Conservation (phyloP, 495 filamentous ascomycete species). For the Lindgomyces ingoldianus region DNA sequence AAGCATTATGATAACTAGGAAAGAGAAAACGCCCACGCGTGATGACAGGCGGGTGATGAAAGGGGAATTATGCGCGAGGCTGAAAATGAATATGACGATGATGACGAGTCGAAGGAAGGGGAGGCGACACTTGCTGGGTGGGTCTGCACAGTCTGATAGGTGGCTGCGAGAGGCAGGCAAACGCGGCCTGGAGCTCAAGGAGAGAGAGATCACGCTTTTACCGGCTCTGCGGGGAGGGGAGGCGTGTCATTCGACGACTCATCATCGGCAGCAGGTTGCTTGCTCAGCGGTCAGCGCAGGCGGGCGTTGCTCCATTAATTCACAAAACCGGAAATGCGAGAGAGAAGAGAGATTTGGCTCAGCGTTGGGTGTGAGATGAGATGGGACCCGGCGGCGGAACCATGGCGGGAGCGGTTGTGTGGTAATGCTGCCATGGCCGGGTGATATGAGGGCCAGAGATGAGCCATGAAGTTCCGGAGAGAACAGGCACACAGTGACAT, state of each 20-base stretch:
- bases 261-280: background rate
- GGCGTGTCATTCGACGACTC: constrained; percentile 25
- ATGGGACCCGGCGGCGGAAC: background rate
- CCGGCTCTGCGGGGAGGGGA: background rate
- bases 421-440: background rate
- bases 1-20: constrained; percentile 7
- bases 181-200: background rate
- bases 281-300: background rate
- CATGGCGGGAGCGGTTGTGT: background rate
- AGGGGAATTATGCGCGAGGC: constrained; percentile 19
- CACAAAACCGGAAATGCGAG: too few species aligned
- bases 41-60: background rate
- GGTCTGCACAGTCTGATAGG: background rate
- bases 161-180: constrained; percentile 8
- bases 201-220: background rate
- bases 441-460: background rate
- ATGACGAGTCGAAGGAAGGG: constrained; percentile 13
- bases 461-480: background rate
- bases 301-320: background rate
- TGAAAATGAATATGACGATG: constrained; percentile 13
- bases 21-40: constrained; percentile 3
- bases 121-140: background rate
- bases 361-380: background rate
- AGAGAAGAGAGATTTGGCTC: background rate
- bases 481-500: background rate